Evolutionary conservation across 306 rosid genomes (phyloP).

Genomic region (Biancaea sappan): DNA sequence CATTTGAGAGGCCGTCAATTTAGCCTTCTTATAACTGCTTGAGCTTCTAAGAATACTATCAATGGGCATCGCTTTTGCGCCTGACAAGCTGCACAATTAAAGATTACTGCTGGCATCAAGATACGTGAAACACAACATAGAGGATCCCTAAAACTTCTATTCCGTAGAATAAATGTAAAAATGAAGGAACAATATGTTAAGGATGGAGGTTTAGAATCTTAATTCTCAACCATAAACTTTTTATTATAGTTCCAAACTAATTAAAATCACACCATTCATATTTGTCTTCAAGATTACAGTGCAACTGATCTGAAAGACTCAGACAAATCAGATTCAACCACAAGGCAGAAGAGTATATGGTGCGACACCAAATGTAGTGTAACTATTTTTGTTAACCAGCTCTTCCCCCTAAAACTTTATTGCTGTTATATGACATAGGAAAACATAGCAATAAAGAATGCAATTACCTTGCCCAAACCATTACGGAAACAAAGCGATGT

Average conservation of each 20-base stretch:
- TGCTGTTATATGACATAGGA: neutral
- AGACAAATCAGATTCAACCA: neutral
- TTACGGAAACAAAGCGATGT: neutral
- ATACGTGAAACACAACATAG: neutral
- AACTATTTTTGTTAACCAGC: neutral
- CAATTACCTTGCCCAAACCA: neutral
- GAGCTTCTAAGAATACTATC: constrained; percentile 63
- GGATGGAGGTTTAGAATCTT: neutral
- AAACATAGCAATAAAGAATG: neutral
- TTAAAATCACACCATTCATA: neutral
- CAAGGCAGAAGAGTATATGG: neutral
- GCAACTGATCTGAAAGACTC: neutral
- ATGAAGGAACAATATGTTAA: neutral
- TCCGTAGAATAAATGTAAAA: neutral
- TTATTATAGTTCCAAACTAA: neutral
- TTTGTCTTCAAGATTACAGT: neutral
- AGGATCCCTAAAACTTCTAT: neutral
- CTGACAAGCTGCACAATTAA: constrained; percentile 52
- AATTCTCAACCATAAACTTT: neutral
- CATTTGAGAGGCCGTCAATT: constrained; percentile 55
- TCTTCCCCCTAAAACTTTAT: neutral
- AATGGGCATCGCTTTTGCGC: constrained; percentile 40
- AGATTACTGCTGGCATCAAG: constrained; percentile 3
- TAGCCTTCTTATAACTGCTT: constrained; percentile 67
- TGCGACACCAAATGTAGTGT: neutral